Percentiles rank a stretch among this genome's conserved stretches.
Evolutionary conservation across 257 asterid genomes (phyloP).

Genomic region (Paulownia fortunei): DNA sequence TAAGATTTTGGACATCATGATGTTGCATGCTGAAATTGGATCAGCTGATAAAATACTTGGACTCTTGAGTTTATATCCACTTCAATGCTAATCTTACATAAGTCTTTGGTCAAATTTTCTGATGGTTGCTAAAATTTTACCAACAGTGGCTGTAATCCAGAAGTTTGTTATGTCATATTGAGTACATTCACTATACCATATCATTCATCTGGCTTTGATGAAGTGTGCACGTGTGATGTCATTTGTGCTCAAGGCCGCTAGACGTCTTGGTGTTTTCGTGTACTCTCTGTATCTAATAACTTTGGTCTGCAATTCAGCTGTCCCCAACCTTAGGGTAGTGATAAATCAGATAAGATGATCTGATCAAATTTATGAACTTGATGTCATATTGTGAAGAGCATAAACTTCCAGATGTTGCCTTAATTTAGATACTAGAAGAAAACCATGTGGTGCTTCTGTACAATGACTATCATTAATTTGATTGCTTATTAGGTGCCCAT

Average conservation of each 20-base stretch:
- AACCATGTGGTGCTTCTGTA: not conserved
- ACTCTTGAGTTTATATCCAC: no score
- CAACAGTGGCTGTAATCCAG: not conserved
- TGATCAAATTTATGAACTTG: not conserved
- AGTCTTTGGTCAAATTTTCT: not conserved
- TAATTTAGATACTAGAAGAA: not conserved
- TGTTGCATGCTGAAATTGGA: no score
- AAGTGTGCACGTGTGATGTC: no score
- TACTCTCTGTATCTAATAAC: no score
- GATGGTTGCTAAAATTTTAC: not conserved
- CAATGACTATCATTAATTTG: slow-evolving; percentile 1
- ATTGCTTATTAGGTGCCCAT: slow-evolving; percentile 73
- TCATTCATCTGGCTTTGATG: no score
- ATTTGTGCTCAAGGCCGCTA: no score
- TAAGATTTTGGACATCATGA: no score
- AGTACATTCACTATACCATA: not conserved
- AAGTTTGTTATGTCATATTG: not conserved
- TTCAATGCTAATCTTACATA: no score
- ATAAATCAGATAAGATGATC: not conserved
- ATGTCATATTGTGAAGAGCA: not conserved
- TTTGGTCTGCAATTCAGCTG: no score
- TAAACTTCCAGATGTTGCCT: no score
- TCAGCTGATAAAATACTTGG: no score
- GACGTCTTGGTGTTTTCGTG: no score
- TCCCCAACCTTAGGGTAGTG: not conserved